A percentile compares a stretch with the other conserved stretches of the same genome.
Conservation (phyloP, 257 asterid genomes). For the Primulina tabacum region DNA sequence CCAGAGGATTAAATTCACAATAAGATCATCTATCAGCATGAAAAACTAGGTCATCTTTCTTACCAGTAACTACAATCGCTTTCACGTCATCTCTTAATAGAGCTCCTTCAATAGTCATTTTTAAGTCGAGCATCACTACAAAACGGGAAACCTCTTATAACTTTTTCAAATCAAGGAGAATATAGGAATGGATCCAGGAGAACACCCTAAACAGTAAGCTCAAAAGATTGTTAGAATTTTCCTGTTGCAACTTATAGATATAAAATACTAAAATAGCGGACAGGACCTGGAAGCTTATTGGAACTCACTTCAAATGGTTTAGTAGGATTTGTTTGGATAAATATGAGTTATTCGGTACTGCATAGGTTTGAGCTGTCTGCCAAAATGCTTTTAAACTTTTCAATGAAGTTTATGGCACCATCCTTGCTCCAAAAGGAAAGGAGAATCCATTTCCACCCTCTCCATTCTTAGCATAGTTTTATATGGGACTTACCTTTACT, state of each 20-base stretch:
- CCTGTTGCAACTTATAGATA: neutral
- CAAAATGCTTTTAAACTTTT: neutral
- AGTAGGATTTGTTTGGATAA: neutral
- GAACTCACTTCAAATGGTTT: neutral
- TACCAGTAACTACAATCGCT: conserved; percentile 57
- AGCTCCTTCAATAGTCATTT: conserved; percentile 41
- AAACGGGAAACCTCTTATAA: neutral
- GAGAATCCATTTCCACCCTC: conserved; percentile 2
- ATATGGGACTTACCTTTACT: neutral
- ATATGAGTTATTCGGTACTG: neutral
- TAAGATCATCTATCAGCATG: neutral
- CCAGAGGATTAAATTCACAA: conserved; percentile 2
- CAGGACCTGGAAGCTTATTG: neutral
- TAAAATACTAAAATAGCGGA: neutral
- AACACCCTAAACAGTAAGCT: neutral
- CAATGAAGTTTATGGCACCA: neutral
- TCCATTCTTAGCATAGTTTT: neutral
- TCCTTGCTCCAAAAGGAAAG: neutral
- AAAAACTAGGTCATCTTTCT: conserved; percentile 1
- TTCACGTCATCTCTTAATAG: conserved; percentile 43
- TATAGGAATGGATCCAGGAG: neutral
- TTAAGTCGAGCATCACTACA: conserved; percentile 46
- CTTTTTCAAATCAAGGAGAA: neutral
- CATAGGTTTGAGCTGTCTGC: neutral
- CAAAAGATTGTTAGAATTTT: neutral